Evolutionary conservation across 2,329 filamentous ascomycete genomes (phyloP), one percentile per base, ranked within the genome.

Genomic region (Penicillium sp.): DNA sequence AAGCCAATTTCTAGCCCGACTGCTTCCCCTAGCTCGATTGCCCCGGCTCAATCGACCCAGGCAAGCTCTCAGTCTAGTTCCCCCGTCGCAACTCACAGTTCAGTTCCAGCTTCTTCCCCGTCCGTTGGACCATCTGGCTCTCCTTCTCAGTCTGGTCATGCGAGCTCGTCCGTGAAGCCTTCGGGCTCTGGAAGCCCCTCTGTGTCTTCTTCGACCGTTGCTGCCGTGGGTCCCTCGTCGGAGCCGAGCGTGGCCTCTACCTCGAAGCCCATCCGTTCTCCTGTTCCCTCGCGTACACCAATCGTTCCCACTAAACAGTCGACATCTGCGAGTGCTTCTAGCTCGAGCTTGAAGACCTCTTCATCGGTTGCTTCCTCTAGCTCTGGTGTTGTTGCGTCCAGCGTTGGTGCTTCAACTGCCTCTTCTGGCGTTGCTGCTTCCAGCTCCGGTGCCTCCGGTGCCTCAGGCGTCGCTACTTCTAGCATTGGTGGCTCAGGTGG

Each of bases 201-300:
- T 49, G 21, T n/a, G 14, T 16, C 29, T 23, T 48, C 29, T 55
- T 50, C 45, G 21, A 33, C 53, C 31, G 26, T 14, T 33, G 29
- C 31, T 14, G 33, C 50, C 10, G 48, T 45, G n/a, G 50, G 19
- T 9, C 11, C 62, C 10, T 45, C 58, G 16, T 51, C 55, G 37
- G 29, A 55, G 11, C 51, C 51, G 46, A 54, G 49, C 52, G 37
- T 48, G 46, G 43, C 46, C 25, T 54, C 50, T 21, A 27, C 50
- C 21, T 50, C 54, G 25, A 56, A 42, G n/a, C 27, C 31, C 11
- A 49, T 27, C 21, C 46, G n/a, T 27, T 23, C 46, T 13, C n/a
- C 27, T 35, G n/a, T 14, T 29, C 50, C 31, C 9, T 56, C 60
- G 7, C 52, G 50, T 19, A 48, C 54, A 26, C 46, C 25, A 6